Conservation (phyloP, 164 flowering plant species). For the Platanus orientalis region DNA sequence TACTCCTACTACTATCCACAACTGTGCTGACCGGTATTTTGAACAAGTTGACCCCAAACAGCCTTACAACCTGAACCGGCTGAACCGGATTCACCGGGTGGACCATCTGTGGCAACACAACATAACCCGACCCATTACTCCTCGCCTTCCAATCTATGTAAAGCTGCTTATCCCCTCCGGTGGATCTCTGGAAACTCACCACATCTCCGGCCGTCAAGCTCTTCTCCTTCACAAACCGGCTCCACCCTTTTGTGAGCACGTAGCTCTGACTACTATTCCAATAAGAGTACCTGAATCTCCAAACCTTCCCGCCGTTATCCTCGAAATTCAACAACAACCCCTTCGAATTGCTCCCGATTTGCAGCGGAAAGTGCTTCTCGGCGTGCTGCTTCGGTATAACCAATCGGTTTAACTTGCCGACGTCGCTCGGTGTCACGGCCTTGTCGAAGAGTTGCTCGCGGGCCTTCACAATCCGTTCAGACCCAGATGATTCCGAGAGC, state of each 20-base stretch:
- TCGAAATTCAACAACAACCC: constrained; percentile 71
- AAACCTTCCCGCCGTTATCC: constrained; percentile 65
- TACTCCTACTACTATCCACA: constrained; percentile 7
- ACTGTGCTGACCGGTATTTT: constrained; percentile 26
- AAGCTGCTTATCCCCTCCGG: constrained; percentile 52
- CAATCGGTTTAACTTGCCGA: constrained; percentile 85
- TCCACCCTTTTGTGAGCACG: constrained; percentile 90
- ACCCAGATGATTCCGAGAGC: constrained; percentile 4
- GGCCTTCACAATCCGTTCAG: constrained; percentile 18
- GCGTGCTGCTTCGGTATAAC: constrained; percentile 96
- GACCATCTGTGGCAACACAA: not conserved
- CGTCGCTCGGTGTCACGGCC: constrained; percentile 93
- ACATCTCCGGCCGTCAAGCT: constrained; percentile 68
- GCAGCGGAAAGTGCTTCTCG: constrained; percentile 78
- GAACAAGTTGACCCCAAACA: constrained; percentile 82
- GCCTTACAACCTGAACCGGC: constrained; percentile 52
- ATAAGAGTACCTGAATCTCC: constrained; percentile 86
- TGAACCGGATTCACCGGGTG: constrained; percentile 10
- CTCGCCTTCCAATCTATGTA: constrained; percentile 61
- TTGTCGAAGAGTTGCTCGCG: constrained; percentile 75
- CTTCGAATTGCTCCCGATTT: constrained; percentile 32
- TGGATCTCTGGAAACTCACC: constrained; percentile 54
- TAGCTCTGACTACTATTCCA: constrained; percentile 96
- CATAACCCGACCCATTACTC: constrained; percentile 6
- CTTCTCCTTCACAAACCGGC: constrained; percentile 89